A percentile compares a stretch with the other conserved stretches of the same genome.
Conservation (phyloP, 306 rosid species). For the Corylus avellana region DNA sequence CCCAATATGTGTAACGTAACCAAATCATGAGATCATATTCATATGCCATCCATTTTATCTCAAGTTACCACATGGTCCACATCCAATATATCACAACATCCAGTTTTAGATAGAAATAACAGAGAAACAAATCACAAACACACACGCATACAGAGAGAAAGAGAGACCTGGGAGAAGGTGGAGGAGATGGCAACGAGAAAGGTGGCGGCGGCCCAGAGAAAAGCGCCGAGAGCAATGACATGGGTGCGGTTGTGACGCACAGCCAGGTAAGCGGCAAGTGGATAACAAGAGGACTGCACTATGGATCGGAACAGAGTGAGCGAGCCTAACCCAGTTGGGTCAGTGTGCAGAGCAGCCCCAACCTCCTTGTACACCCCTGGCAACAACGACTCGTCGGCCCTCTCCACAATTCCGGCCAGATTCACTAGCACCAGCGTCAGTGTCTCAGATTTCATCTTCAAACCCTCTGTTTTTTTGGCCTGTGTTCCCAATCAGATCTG, state of each 20-base stretch:
- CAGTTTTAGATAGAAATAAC: neutral
- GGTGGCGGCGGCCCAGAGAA: conserved; percentile 77
- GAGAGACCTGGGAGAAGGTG: conserved; percentile 59
- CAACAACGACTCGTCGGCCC: conserved; percentile 72
- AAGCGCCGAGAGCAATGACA: conserved; percentile 72
- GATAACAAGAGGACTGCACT: conserved; percentile 74
- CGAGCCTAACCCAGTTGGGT: conserved; percentile 78
- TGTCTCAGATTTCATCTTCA: conserved; percentile 57
- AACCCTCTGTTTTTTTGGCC: neutral
- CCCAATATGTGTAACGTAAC: neutral
- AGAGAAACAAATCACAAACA: neutral
- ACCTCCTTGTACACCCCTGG: conserved; percentile 85
- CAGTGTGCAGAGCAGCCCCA: conserved; percentile 65
- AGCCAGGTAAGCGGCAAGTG: conserved; percentile 70
- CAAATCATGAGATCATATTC: neutral
- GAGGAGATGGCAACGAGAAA: conserved; percentile 65
- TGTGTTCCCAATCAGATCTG: neutral
- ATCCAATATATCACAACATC: neutral
- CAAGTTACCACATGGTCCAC: neutral
- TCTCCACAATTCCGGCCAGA: conserved; percentile 68
- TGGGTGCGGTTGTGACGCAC: conserved; percentile 69
- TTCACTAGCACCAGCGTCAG: conserved; percentile 65
- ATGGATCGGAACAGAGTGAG: conserved; percentile 77
- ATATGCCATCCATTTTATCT: neutral
- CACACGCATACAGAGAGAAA: neutral